Percentiles rank a stretch among this genome's conserved stretches.
Evolutionary conservation across 2,329 filamentous ascomycete species (phyloP).

Genomic region (Colletotrichum orbiculare): DNA sequence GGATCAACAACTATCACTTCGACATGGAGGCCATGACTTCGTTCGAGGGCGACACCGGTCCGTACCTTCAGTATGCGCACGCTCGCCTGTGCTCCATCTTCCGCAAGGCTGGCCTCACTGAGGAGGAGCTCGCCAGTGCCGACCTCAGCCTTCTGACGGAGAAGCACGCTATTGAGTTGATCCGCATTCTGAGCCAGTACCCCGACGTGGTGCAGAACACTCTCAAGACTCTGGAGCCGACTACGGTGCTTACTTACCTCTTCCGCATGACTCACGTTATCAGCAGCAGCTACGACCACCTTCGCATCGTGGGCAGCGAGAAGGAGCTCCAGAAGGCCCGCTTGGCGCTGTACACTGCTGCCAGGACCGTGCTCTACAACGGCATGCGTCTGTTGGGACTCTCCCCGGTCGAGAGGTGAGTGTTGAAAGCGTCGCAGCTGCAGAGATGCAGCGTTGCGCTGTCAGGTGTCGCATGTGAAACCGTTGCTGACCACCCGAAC

Average conservation of each 20-base stretch:
- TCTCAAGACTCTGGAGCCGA: conserved; percentile 84
- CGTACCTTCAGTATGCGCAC: conserved; percentile 87
- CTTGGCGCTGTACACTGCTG: conserved; percentile 81
- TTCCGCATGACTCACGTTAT: conserved; percentile 89
- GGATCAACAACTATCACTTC: conserved; percentile 76
- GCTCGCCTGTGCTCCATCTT: conserved; percentile 76
- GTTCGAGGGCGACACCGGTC: conserved; percentile 84
- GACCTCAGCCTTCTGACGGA: conserved; percentile 77
- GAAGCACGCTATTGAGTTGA: conserved; percentile 77
- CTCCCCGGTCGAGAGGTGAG: conserved; percentile 72
- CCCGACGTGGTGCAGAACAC: conserved; percentile 88
- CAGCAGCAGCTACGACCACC: conserved; percentile 83
- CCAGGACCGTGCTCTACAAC: conserved; percentile 80
- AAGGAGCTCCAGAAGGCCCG: conserved; percentile 76
- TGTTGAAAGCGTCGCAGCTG: not conserved
- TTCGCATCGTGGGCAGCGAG: conserved; percentile 85
- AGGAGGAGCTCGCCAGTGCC: conserved; percentile 69
- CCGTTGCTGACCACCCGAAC: conserved; percentile 13
- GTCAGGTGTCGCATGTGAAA: conserved; percentile 24
- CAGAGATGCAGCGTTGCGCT: not conserved
- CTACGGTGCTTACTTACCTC: conserved; percentile 68
- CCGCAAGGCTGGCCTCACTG: conserved; percentile 63
- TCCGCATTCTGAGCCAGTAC: conserved; percentile 83
- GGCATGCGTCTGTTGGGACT: conserved; percentile 86
- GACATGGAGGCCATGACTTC: conserved; percentile 63